Percentiles rank a stretch among this genome's conserved stretches.
phyloP scores from a whole-genome alignment of 2,329 filamentous ascomycete species.

The Trichoderma arundinaceum region DNA sequence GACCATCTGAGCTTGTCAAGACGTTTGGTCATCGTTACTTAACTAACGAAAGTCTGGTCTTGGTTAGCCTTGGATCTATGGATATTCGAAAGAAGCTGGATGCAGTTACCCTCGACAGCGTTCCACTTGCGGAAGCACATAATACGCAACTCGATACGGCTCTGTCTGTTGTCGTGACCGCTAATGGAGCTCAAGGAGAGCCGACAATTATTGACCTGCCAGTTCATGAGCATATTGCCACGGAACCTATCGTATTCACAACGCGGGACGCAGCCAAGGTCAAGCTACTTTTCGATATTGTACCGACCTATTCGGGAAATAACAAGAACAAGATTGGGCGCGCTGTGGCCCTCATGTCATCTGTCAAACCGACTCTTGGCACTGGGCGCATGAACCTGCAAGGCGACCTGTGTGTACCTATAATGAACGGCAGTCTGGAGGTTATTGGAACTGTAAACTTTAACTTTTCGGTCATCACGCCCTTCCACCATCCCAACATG shows the following conservation, averaged over 20 bases:
- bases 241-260: conserved; percentile 90
- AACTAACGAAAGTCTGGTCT: conserved; percentile 83
- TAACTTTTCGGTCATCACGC: conserved; percentile 93
- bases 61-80: conserved; percentile 94
- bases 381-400: conserved; percentile 89
- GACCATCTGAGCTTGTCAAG: conserved; percentile 79
- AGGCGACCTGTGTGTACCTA: conserved; percentile 89
- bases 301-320: conserved; percentile 92
- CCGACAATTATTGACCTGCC: conserved; percentile 89
- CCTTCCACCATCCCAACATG: conserved; percentile 93
- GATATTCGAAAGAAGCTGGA: conserved; percentile 83
- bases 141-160: conserved; percentile 93
- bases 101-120: conserved; percentile 84
- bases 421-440: conserved; percentile 82
- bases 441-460: conserved; percentile 96
- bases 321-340: conserved; percentile 88
- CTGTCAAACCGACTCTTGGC: conserved; percentile 81
- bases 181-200: conserved; percentile 83
- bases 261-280: conserved; percentile 79
- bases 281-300: conserved; percentile 90
- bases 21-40: conserved; percentile 96
- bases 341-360: conserved; percentile 85
- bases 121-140: conserved; percentile 86
- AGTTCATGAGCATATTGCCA: conserved; percentile 90
- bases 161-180: conserved; percentile 87